Evolutionary conservation across 2,329 filamentous ascomycete genomes (phyloP).

Genomic region (Ophiocordyceps camponoti-saundersi): DNA sequence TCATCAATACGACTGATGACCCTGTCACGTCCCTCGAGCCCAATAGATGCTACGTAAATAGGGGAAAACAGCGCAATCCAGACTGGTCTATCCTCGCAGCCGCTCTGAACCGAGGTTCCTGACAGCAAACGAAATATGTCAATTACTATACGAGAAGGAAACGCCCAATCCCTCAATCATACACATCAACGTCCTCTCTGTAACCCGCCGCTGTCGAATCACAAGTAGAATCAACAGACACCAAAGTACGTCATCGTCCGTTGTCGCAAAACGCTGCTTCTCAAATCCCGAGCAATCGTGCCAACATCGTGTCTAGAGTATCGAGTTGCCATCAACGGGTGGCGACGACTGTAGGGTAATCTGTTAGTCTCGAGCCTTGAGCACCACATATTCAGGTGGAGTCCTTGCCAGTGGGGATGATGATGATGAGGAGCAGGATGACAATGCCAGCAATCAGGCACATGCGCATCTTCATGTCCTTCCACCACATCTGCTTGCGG

Average conservation of each 20-base stretch:
- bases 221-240: slow-evolving; percentile 12
- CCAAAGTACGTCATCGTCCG: slow-evolving; percentile 15
- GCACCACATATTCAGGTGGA: neutral
- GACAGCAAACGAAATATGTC: slow-evolving; percentile 8
- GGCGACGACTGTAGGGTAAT: slow-evolving; percentile 14
- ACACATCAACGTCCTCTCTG: slow-evolving; percentile 13
- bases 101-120: neutral
- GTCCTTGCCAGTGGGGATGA: slow-evolving; percentile 66
- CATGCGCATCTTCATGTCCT: slow-evolving; percentile 99
- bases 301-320: slow-evolving; percentile 3
- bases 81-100: neutral
- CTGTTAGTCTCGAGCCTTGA: neutral
- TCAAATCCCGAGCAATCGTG: neutral
- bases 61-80: neutral
- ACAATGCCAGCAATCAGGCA: slow-evolving; percentile 86
- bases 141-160: slow-evolving; percentile 25
- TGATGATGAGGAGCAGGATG: slow-evolving; percentile 81
- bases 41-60: too few relatives aligned
- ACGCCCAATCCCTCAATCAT: slow-evolving; percentile 27
- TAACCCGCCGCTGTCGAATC: neutral
- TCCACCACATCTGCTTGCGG: slow-evolving; percentile 99
- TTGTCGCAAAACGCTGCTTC: slow-evolving; percentile 2
- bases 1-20: too few relatives aligned
- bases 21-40: too few relatives aligned
- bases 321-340: slow-evolving; percentile 10